Base-by-base conservation (phyloP, 192 early-diverging fungal species). In the Coemansia sp. region DNA sequence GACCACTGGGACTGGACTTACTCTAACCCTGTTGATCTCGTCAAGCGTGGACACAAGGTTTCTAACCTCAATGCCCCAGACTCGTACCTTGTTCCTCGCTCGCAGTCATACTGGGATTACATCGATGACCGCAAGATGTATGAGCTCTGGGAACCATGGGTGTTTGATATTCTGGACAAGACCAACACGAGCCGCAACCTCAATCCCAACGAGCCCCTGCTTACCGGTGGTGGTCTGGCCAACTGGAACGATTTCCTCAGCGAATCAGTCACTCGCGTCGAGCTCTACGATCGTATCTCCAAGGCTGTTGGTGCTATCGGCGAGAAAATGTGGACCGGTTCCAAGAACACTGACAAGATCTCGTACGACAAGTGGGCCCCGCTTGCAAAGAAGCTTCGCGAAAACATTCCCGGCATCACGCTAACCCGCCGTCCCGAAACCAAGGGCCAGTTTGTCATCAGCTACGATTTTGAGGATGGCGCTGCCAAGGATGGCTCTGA, bases 301-400 rank as follows among this genome's bases (percentile, higher is more conserved):
- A 64, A 61, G 59, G 67, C 74, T 0, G 71, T 67, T 22, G 79
- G 66, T 38, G 71, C 66, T 34, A 61, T 72, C 48, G 63, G 74
- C 41, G 69, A 82, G 61, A 82, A 76, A 55, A 50, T 82, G 42
- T 82, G 79, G 79, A 45, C 73, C 2, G 79, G 79, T 6, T 38
- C 64, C 47, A 74, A 72, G 59, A 76, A 66, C 62, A 50, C 66
- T 2, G 65, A 72, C 56, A 53, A 36, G n/a, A 42, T 67, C 48
- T 54, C 72, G 23, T 81, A 69, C 25, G 69, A 65, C 52, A 53
- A 66, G 62, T 81, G 65, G 67, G 71, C 61, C 41, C 74, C 67
- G 27, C 61, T 59, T 45, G 70, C 64, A 52, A 81, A 76, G 79
- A 81, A 81, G 55, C 65, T 81, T 27, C 73, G 70, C 54, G 65